A percentile compares a stretch with the other conserved stretches of the same genome.
Conservation (phyloP, 257 asterid species). For the Asclepias syriaca region DNA sequence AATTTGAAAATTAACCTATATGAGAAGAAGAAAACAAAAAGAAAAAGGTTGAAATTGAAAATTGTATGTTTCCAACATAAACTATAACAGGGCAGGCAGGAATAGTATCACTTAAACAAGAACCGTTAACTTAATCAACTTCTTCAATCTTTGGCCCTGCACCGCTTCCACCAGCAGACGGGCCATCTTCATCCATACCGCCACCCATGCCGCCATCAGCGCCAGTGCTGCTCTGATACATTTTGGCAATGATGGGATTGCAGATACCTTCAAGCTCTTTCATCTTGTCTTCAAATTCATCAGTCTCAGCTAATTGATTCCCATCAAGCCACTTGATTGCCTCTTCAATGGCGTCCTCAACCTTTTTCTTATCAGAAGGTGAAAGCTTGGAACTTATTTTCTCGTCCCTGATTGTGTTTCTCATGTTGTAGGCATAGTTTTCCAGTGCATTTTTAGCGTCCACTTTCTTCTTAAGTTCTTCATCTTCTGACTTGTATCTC, state of each 20-base stretch:
- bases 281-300: conserved; percentile 13
- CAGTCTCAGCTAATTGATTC: conserved; percentile 13
- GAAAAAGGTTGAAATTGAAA: too few relatives aligned
- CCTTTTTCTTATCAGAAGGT: conserved; percentile 25
- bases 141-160: conserved; percentile 32
- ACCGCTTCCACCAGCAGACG: conserved; percentile 11
- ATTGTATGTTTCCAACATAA: too few relatives aligned
- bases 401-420: conserved; percentile 57
- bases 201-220: conserved; percentile 22
- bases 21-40: background rate
- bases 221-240: conserved; percentile 29
- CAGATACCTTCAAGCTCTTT: conserved; percentile 26
- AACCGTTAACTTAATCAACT: conserved; percentile 16
- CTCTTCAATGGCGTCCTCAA: conserved; percentile 17
- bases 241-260: conserved; percentile 33
- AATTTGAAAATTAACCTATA: too few relatives aligned
- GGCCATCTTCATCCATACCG: conserved; percentile 26
- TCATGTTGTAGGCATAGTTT: conserved; percentile 61
- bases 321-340: conserved; percentile 21
- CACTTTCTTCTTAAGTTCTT: conserved; percentile 59
- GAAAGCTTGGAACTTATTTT: conserved; percentile 50
- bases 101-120: too few relatives aligned
- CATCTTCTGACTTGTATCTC: conserved; percentile 62
- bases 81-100: too few relatives aligned
- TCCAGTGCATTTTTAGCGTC: conserved; percentile 53